Base-by-base conservation (phyloP, 208 protist genomes). In the Balamuthia mandrillaris region DNA sequence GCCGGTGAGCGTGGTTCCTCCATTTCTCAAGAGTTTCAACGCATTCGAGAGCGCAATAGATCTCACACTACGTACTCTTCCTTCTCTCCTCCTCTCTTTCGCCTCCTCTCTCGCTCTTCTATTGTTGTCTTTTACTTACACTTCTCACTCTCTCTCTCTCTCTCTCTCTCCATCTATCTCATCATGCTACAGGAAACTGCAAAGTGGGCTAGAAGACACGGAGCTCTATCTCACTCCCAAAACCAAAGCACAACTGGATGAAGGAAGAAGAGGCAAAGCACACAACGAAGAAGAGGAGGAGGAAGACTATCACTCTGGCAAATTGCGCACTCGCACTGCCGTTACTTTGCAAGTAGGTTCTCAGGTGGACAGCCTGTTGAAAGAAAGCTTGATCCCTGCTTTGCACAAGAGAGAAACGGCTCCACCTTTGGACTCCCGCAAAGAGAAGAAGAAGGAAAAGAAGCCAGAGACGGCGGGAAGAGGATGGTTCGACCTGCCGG, bases 161-260 rank as follows among this genome's bases (percentile, higher is more conserved):
- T 6, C 24, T 3, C 31, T 33, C 16, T 4, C 6, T 18, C 16
- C 10, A 9, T 65, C 24, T 27, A 9, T 65, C 33, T 65, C 24
- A 10, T 31, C 24, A 16, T 44, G 37, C n/a, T 9, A 51, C 65
- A 79, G 70, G 41, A 10, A 60, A 1, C 29, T 79, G 70, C 16
- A 58, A 14, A 79, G 29, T 31, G 70, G 70, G 0, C 42, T 54
- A 42, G 70, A 79, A 31, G 24, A 58, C 16, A 27, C 3, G 29
- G 24, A 49, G 18, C 70, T 79, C 29, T 79, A 58, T 39, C 45
- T 79, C n/a, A n/a, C n/a, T n/a, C n/a, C n/a, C n/a, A n/a, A n/a
- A n/a, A n/a, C n/a, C n/a, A n/a, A n/a, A n/a, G n/a, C n/a, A n/a
- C 3, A 37, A 56, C 27, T 42, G 58, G 12, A 9, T 41, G 27